A percentile compares a stretch with the other conserved stretches of the same genome.
These are phyloP conservation scores for Aspergillus fischeri DNA, from an alignment of 2,329 filamentous ascomycete genomes.

Conservation along the genomic window DNA sequence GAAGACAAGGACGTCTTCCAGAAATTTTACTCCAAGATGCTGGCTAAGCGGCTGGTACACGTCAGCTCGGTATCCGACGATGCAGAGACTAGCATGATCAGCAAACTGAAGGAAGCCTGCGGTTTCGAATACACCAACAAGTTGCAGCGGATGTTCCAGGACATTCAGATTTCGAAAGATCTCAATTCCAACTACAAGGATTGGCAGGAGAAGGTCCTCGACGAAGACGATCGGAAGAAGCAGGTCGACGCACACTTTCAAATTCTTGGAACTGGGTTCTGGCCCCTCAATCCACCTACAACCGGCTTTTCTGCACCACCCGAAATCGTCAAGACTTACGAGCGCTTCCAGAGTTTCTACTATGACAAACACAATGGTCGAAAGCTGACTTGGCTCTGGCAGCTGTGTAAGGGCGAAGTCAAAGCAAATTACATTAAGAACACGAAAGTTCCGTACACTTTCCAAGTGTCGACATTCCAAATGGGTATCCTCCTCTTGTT, in stretches of 20 bases:
- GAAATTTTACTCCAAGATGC: conserved; percentile 97
- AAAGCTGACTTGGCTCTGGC: conserved; percentile 97
- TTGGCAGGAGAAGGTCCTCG: conserved; percentile 63
- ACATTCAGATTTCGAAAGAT: conserved; percentile 98
- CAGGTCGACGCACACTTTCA: conserved; percentile 84
- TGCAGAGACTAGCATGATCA: conserved; percentile 98
- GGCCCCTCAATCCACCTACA: conserved; percentile 82
- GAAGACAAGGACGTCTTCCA: conserved; percentile 99
- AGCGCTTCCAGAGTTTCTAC: conserved; percentile 88
- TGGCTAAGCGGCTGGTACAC: conserved; percentile 90
- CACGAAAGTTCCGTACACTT: conserved; percentile 87
- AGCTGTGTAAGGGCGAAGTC: conserved; percentile 94
- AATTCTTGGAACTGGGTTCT: conserved; percentile 93
- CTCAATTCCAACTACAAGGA: conserved; percentile 86
- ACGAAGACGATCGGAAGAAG: conserved; percentile 61
- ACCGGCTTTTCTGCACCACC: conserved; percentile 85
- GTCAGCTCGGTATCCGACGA: conserved; percentile 94
- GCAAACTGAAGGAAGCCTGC: conserved; percentile 96
- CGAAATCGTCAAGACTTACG: conserved; percentile 80
- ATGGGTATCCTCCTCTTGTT: conserved; percentile 95
- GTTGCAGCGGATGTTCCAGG: conserved; percentile 98
- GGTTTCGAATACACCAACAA: conserved; percentile 99
- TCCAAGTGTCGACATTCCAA: conserved; percentile 96
- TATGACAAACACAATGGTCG: conserved; percentile 94
- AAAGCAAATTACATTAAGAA: conserved; percentile 88